Conservation (phyloP, 768 basidiomycete species). For the Crepidotus variabilis region DNA sequence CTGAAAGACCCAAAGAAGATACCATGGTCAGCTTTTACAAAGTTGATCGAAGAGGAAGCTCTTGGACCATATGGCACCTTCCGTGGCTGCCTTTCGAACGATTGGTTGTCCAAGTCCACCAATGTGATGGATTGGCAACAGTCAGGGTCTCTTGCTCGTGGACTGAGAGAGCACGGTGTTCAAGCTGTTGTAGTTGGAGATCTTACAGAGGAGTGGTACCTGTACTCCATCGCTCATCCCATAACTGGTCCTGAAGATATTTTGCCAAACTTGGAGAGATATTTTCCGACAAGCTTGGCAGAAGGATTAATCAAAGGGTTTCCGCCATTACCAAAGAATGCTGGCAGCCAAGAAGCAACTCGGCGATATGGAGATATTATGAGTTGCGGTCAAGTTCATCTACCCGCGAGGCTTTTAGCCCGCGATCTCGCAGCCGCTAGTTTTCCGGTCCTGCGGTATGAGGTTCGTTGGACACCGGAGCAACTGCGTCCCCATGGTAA, state of each 20-base stretch:
- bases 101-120: constrained; percentile 49
- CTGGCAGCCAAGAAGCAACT: constrained; percentile 38
- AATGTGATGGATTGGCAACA: constrained; percentile 68
- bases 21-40: constrained; percentile 47
- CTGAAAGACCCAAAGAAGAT: constrained; percentile 47
- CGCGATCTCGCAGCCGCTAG: constrained; percentile 51
- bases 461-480: constrained; percentile 68
- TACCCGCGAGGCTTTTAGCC: constrained; percentile 60
- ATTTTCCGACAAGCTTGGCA: constrained; percentile 50
- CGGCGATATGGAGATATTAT: constrained; percentile 56
- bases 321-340: constrained; percentile 32
- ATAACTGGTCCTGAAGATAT: constrained; percentile 48
- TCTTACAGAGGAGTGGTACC: constrained; percentile 72
- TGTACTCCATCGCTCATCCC: constrained; percentile 69
- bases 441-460: constrained; percentile 67
- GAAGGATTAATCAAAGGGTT: constrained; percentile 43
- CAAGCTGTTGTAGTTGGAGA: constrained; percentile 64
- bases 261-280: constrained; percentile 53
- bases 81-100: constrained; percentile 58
- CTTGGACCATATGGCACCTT: constrained; percentile 63
- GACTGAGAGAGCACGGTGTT: constrained; percentile 54
- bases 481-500: constrained; percentile 51
- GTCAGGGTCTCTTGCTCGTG: constrained; percentile 52
- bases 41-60: constrained; percentile 54
- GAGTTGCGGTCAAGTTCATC: constrained; percentile 60